Evolutionary conservation across 169 alveolate species (phyloP).

Genomic region (Eimeria maxima): DNA sequence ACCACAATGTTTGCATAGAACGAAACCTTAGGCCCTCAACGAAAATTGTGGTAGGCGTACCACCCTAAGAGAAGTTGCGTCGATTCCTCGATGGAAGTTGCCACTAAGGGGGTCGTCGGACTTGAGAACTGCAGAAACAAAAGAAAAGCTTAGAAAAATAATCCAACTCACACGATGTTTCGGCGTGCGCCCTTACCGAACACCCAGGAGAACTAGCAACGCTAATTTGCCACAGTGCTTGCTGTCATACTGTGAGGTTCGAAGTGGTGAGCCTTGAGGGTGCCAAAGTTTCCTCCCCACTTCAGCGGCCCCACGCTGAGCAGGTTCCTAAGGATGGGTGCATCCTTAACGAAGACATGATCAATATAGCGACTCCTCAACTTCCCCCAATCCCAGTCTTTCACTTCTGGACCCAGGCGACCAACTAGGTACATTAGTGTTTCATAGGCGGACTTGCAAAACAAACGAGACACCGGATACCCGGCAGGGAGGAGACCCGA

Average conservation of each 20-base stretch:
- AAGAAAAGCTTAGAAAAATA: background rate
- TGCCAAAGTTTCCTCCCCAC: slow-evolving; percentile 82
- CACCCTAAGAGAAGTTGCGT: slow-evolving; percentile 60
- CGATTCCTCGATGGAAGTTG: slow-evolving; percentile 53
- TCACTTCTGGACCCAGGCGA: slow-evolving; percentile 62
- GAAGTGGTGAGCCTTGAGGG: slow-evolving; percentile 76
- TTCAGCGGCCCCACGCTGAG: slow-evolving; percentile 67
- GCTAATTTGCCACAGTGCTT: background rate
- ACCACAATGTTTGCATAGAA: background rate
- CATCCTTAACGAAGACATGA: slow-evolving; percentile 54
- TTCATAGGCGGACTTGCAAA: slow-evolving; percentile 63
- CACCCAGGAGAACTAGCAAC: background rate
- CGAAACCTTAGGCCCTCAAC: background rate
- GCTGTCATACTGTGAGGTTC: slow-evolving; percentile 76
- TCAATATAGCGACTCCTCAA: slow-evolving; percentile 68
- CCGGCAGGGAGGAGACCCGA: slow-evolving; percentile 33
- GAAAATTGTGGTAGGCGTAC: background rate
- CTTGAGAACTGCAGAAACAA: slow-evolving; percentile 39
- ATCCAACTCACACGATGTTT: too few species aligned
- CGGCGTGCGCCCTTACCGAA: background rate
- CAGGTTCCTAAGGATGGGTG: slow-evolving; percentile 60
- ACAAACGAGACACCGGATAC: slow-evolving; percentile 37
- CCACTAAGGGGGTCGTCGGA: slow-evolving; percentile 54
- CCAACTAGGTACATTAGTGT: slow-evolving; percentile 57
- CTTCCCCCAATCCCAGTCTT: slow-evolving; percentile 72